These are phyloP conservation scores for Pholiota microspora DNA, from an alignment of 768 basidiomycete genomes.

Conservation along the genomic window DNA sequence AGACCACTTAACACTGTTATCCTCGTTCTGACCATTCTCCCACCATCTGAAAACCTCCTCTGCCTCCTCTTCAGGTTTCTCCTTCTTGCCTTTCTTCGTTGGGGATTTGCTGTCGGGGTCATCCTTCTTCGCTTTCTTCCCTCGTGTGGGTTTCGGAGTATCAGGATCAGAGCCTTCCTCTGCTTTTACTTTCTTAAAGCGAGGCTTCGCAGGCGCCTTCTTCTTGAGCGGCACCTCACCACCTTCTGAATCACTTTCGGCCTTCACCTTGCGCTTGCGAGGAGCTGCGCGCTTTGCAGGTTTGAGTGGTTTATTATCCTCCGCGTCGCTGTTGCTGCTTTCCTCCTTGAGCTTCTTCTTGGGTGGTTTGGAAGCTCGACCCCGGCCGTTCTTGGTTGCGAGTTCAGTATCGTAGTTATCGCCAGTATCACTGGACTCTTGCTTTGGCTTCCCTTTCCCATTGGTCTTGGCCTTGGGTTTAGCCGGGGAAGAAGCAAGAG, in stretches of 20 bases:
- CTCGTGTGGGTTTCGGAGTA: conserved; percentile 42
- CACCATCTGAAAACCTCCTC: conserved; percentile 85
- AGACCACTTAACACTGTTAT: conserved; percentile 85
- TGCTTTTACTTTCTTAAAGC: conserved; percentile 53
- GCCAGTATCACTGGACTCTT: conserved; percentile 32
- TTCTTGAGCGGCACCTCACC: conserved; percentile 42
- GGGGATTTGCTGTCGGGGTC: conserved; percentile 32
- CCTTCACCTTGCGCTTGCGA: conserved; percentile 47
- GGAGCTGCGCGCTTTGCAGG: conserved; percentile 32
- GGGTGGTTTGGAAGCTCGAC: conserved; percentile 49
- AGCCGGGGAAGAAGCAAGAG: conserved; percentile 69
- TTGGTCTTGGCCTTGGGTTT: conserved; percentile 41
- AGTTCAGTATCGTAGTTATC: conserved; percentile 39
- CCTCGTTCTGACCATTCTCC: conserved; percentile 66
- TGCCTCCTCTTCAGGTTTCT: conserved; percentile 65
- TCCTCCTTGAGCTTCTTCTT: conserved; percentile 68
- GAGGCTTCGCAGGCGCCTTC: conserved; percentile 44
- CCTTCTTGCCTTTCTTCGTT: conserved; percentile 49
- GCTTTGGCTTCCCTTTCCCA: conserved; percentile 34
- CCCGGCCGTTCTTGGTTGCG: conserved; percentile 46
- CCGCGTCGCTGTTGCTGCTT: conserved; percentile 28
- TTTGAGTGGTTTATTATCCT: conserved; percentile 34
- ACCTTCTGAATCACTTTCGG: conserved; percentile 50
- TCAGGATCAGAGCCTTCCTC: conserved; percentile 44
- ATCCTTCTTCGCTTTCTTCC: conserved; percentile 41